Evolutionary conservation across 768 basidiomycete genomes (phyloP).

Genomic region (Crucibulum laeve): DNA sequence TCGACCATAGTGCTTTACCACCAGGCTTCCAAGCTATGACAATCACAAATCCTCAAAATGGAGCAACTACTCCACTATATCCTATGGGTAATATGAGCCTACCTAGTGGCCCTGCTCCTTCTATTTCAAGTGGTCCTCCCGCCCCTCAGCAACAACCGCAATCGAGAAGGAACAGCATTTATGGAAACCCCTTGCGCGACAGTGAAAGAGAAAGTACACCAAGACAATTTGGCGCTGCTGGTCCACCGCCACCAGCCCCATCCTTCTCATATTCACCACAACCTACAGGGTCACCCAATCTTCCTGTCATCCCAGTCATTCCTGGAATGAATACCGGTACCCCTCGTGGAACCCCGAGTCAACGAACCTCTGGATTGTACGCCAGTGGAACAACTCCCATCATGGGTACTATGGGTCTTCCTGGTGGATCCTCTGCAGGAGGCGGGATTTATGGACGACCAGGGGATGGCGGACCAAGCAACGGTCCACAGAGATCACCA

Average conservation of each 20-base stretch:
- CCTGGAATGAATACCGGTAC: not conserved
- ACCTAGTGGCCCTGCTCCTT: too few species aligned
- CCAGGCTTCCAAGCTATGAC: slow-evolving; percentile 16
- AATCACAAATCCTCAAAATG: slow-evolving; percentile 12
- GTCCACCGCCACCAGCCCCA: too few species aligned
- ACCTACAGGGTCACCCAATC: not conserved
- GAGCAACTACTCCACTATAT: slow-evolving; percentile 15
- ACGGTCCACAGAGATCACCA: slow-evolving; percentile 4
- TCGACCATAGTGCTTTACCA: slow-evolving; percentile 9
- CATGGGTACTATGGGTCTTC: slow-evolving; percentile 7
- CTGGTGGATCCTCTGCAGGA: slow-evolving; percentile 5
- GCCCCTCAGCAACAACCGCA: not conserved
- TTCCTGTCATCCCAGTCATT: not conserved
- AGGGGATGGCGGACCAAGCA: slow-evolving; percentile 1
- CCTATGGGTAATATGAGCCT: slow-evolving; percentile 3
- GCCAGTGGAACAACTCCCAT: slow-evolving; percentile 13
- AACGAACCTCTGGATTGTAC: not conserved
- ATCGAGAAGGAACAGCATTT: slow-evolving; percentile 5
- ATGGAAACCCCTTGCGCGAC: slow-evolving; percentile 12
- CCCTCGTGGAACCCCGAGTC: not conserved
- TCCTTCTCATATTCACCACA: slow-evolving; percentile 5
- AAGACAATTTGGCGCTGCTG: slow-evolving; percentile 4
- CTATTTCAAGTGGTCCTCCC: not conserved
- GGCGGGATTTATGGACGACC: slow-evolving; percentile 13
- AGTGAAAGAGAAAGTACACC: slow-evolving; percentile 5